Conservation (phyloP, 2,329 filamentous ascomycete species). For the Colletotrichum chrysophilum region DNA sequence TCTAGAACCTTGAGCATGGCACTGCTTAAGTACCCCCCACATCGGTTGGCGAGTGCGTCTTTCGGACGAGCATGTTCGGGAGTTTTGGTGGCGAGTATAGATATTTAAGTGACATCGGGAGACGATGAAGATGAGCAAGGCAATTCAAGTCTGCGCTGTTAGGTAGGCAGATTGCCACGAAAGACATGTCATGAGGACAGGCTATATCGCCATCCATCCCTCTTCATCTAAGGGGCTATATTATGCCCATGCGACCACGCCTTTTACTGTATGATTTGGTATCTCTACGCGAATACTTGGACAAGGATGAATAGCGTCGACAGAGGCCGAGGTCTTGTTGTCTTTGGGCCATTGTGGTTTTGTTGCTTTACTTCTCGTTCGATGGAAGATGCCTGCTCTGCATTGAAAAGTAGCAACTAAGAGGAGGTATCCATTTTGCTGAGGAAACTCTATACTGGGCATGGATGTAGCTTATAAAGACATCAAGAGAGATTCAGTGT, state of each 20-base stretch:
- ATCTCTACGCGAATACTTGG: not conserved
- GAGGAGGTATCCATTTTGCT: no score
- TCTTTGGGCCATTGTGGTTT: not conserved
- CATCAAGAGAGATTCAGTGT: accelerated
- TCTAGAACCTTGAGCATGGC: not conserved
- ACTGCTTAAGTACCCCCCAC: not conserved
- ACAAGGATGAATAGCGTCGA: not conserved
- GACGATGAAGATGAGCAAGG: not conserved
- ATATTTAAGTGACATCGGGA: not conserved
- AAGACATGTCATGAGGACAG: not conserved
- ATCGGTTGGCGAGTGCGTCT: not conserved
- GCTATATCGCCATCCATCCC: not conserved
- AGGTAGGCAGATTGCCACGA: no score
- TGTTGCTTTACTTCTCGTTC: not conserved
- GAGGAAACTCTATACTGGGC: not conserved
- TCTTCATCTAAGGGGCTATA: not conserved
- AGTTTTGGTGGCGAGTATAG: not conserved
- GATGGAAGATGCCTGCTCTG: not conserved
- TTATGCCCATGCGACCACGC: not conserved
- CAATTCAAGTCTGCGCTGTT: no score
- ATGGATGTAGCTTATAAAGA: not conserved
- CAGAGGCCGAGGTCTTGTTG: accelerated
- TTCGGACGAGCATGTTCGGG: not conserved
- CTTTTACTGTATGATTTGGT: not conserved
- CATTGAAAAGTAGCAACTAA: no score